Conservation (phyloP, 192 early-diverging fungal species). For the Geosiphon pyriformis region DNA sequence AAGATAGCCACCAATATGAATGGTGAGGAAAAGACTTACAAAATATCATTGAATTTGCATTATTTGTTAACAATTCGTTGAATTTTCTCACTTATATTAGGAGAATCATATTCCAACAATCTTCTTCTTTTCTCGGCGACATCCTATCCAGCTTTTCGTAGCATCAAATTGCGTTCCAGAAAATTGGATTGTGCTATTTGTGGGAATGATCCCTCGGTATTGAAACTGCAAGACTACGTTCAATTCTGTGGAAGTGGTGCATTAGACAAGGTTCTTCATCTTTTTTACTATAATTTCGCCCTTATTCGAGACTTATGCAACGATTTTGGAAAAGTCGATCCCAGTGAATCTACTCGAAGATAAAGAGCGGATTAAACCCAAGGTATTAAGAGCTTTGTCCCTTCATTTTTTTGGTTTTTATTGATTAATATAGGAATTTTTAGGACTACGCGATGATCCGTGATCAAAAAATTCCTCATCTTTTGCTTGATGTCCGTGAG, state of each 20-base stretch:
- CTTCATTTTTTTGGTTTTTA: conserved; percentile 24
- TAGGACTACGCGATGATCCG: conserved; percentile 47
- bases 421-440: conserved; percentile 42
- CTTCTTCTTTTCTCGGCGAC: conserved; percentile 79
- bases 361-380: conserved; percentile 19
- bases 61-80: too few species aligned
- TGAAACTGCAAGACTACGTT: conserved; percentile 82
- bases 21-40: conserved; percentile 25
- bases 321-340: background rate
- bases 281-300: conserved; percentile 20
- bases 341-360: conserved; percentile 21
- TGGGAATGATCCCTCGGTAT: conserved; percentile 76
- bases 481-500: conserved; percentile 91
- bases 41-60: too few species aligned
- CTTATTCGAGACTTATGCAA: background rate
- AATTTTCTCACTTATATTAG: too few species aligned
- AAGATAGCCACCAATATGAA: conserved; percentile 73
- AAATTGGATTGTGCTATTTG: conserved; percentile 79
- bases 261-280: conserved; percentile 59
- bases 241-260: conserved; percentile 83
- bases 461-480: conserved; percentile 40
- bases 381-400: background rate
- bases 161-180: conserved; percentile 69
- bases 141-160: conserved; percentile 64
- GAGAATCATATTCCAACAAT: too few species aligned